phyloP scores from a whole-genome alignment of 2,329 filamentous ascomycete genomes.

The Botryotinia globosa region DNA sequence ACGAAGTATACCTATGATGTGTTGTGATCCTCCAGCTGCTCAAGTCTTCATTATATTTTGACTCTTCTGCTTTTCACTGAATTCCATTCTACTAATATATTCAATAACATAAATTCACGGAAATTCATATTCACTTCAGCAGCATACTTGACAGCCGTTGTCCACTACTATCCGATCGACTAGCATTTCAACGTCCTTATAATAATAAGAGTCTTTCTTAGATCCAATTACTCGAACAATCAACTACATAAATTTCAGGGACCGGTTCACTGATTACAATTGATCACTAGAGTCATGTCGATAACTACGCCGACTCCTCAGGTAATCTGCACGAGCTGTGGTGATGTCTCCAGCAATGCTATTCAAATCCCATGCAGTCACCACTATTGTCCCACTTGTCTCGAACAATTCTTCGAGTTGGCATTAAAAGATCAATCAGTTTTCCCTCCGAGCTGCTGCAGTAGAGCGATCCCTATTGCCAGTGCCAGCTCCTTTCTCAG shows the following conservation, averaged over 20 bases:
- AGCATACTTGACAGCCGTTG: neutral
- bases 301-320: neutral
- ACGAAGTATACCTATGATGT: neutral
- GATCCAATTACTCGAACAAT: neutral
- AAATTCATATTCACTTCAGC: neutral
- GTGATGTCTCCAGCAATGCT: neutral
- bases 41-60: neutral
- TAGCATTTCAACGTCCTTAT: neutral
- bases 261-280: neutral
- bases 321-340: neutral
- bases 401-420: neutral
- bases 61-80: neutral
- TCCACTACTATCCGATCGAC: neutral
- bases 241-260: neutral
- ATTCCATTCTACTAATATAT: neutral
- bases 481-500: neutral
- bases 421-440: neutral
- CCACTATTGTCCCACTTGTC: neutral
- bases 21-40: neutral
- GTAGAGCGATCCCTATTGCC: neutral
- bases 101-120: neutral
- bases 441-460: neutral
- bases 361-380: neutral
- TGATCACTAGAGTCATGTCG: neutral
- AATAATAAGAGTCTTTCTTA: neutral